Evolutionary conservation across 1,139 yeast genomes (phyloP), one percentile per base, ranked within the genome.

Genomic region (Lodderomyces beijingensis): DNA sequence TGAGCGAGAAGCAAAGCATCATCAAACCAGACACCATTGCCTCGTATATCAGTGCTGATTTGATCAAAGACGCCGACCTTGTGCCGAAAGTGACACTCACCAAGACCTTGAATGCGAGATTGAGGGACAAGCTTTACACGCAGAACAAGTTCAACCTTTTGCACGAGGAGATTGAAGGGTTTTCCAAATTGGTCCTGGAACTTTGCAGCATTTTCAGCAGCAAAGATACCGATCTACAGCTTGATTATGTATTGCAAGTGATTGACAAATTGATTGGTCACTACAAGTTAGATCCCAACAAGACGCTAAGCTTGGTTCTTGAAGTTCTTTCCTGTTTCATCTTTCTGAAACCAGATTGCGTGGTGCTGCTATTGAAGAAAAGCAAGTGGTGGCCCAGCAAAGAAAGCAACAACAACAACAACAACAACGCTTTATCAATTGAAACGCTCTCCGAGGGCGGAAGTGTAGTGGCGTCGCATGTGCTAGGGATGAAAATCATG

Each of bases 101-200:
- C 26, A 62, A 65, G 30, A 62, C 62, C 32, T 51, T 72, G 51
- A 65, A 74, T 42, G 57, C 69, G 38, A 53, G 65, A 13, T 62
- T 72, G 23, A 57, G 80, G 57, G 62, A 77, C 52, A 62, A 74
- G 60, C 49, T 76, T 43, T 84, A 79, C 53, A 79, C 87, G 23
- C 85, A 84, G 39, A 77, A 74, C 47, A 77, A 84, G 40, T 88
- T 64, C 58, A 86, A 86, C 40, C 58, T 88, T 19, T 49, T 86
- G n/a, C 75, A 79, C 35, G 96, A 89, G 54, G 84, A 84, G 44
- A 61, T 78, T 11, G 91, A 82, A 51, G 98, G 97, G 1, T 91
- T 76, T 55, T 59, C 95, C 11, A 79, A 80, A 46, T 60, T 85
- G 24, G 57, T 79, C 0, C 70, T 70, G 5, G 77, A 79, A 37